Evolutionary conservation across 768 basidiomycete species (phyloP).

Genomic region (Suillus sp.): DNA sequence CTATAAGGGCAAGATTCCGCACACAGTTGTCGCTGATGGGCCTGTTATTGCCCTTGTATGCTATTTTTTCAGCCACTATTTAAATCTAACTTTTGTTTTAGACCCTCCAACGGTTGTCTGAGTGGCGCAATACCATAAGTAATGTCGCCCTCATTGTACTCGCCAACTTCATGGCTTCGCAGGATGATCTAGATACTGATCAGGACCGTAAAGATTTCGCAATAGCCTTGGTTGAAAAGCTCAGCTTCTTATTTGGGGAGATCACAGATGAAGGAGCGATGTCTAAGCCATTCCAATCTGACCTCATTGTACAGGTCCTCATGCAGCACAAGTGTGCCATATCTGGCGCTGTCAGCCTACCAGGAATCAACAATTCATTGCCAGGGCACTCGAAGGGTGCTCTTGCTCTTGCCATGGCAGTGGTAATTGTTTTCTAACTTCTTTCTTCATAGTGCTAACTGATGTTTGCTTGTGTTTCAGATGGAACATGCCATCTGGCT

Average conservation of each 20-base stretch:
- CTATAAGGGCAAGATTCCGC: constrained; percentile 10
- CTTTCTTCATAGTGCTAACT: not conserved
- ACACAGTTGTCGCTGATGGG: constrained; percentile 7
- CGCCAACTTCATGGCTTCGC: not conserved
- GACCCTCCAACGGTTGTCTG: not conserved
- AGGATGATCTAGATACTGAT: constrained; percentile 1
- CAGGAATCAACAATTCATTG: not conserved
- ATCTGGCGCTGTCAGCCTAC: not conserved
- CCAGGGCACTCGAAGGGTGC: not conserved
- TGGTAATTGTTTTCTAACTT: not conserved
- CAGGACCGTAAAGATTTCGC: not conserved
- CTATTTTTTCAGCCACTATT: not conserved
- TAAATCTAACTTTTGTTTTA: not conserved
- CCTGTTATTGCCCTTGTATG: not conserved
- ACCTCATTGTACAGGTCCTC: constrained; percentile 7
- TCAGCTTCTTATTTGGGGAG: not conserved
- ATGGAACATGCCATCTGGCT: not conserved
- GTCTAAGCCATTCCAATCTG: not conserved
- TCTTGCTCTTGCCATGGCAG: constrained; percentile 1
- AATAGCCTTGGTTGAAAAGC: not conserved
- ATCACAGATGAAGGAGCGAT: not conserved
- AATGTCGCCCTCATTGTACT: not conserved
- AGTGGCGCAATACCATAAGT: not conserved
- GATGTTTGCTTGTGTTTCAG: not conserved
- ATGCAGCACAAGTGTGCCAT: not conserved